Percentiles rank a stretch among this genome's conserved stretches.
Conservation (phyloP, 2,329 filamentous ascomycete species). For the Anisogramma anomala region DNA sequence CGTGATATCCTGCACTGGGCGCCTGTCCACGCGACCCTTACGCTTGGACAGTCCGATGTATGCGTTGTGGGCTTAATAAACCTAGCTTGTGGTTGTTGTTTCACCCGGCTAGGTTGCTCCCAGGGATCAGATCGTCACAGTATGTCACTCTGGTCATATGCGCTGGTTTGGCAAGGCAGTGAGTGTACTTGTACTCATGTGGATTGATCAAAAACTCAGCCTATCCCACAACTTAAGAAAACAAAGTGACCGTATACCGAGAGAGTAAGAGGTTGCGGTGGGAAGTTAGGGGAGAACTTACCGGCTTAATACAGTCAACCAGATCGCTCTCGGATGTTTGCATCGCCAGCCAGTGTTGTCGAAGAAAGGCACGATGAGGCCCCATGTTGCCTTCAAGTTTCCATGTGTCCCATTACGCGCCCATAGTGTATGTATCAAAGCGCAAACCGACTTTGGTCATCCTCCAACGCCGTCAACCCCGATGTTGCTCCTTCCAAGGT, state of each 20-base stretch:
- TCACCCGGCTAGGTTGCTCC: too few species aligned
- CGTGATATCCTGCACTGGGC: too few species aligned
- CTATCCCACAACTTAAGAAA: too few species aligned
- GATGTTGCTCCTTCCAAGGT: constrained; percentile 8
- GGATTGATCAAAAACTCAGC: too few species aligned
- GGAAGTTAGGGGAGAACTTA: constrained; percentile 16
- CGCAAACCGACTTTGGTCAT: constrained; percentile 11
- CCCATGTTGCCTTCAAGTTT: constrained; percentile 5
- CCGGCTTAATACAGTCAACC: constrained; percentile 16
- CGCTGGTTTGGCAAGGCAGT: too few species aligned
- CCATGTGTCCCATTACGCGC: neutral
- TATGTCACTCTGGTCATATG: too few species aligned
- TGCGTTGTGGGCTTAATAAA: too few species aligned
- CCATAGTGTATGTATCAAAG: constrained; percentile 3
- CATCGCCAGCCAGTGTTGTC: constrained; percentile 15
- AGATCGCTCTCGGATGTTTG: constrained; percentile 14
- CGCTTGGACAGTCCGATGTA: too few species aligned
- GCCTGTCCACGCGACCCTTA: too few species aligned
- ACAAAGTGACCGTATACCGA: constrained; percentile 5
- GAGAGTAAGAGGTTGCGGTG: neutral
- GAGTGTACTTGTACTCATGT: too few species aligned
- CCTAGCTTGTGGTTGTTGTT: too few species aligned
- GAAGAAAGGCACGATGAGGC: neutral
- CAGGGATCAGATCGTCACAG: too few species aligned
- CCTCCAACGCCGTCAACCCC: constrained; percentile 13